Percentiles rank a stretch among this genome's conserved stretches.
phyloP scores from a whole-genome alignment of 768 basidiomycete genomes.

The Cystobasidium ongulense region DNA sequence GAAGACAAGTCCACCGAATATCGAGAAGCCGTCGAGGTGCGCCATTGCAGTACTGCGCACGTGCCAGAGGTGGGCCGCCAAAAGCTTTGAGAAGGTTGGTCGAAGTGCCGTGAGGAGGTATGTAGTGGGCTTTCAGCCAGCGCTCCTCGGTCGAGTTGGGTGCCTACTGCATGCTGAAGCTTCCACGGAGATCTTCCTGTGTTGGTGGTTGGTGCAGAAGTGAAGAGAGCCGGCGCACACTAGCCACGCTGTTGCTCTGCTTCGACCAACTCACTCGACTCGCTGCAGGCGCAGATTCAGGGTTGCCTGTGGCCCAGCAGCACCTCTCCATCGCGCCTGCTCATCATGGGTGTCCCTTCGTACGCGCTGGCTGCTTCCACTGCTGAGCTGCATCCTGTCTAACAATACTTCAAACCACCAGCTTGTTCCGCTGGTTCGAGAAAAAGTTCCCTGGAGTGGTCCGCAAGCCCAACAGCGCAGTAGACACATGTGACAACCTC shows the following conservation, averaged over 20 bases:
- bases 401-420: not conserved
- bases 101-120: no score
- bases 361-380: not conserved
- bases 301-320: not conserved
- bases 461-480: not conserved
- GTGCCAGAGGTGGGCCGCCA: no score
- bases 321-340: not conserved
- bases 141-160: no score
- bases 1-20: slow-evolving; percentile 36
- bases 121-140: no score
- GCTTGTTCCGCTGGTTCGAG: slow-evolving; percentile 30
- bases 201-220: no score
- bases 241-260: not conserved
- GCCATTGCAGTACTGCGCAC: slow-evolving; percentile 3
- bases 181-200: no score
- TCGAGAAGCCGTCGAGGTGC: slow-evolving; percentile 31
- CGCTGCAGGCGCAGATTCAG: not conserved
- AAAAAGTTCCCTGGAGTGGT: slow-evolving; percentile 25
- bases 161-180: not conserved
- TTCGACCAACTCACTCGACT: not conserved
- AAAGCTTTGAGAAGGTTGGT: no score
- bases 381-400: not conserved
- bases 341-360: slow-evolving; percentile 22
- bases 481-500: slow-evolving; percentile 25
- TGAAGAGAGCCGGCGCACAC: not conserved